Base-by-base conservation (phyloP, 257 asterid species). In the Primulina eburnea region DNA sequence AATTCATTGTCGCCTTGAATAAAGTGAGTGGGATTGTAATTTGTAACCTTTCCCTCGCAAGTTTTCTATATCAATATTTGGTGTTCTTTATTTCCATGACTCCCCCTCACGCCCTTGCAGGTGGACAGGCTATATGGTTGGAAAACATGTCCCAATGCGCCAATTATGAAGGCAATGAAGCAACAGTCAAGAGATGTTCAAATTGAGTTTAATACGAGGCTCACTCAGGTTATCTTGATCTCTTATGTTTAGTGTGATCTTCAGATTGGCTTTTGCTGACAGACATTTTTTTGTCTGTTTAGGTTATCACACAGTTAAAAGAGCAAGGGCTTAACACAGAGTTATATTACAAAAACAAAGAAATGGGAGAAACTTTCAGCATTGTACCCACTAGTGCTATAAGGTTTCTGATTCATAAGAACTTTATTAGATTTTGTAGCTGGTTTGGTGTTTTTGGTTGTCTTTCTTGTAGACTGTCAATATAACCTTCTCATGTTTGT, bases 371-470 rank as follows among this genome's bases (percentile, higher is more conserved):
- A 66, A 88, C 95, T 9, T 83, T 72, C 79, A 89, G 86, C 85
- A 94, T 94, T 43, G 89, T 94, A 64, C 97, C 99, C 61, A 94
- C 99, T 4, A 94, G 99, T 73, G 99, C 99, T 71, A 84, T 91
- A 83, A 94, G 97, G 99, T 94, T 66, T 66, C 72, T 58, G 24
- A 62, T 75, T 67, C 64, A 68, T 18, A 55, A 52, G 64, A 77
- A 32, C 64, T 70, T 60, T n/a, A 29, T 18, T 71, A 38, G 28
- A 69, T n/a, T 61, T 24, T 57, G 5, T 58, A 55, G 63, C 69
- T 75, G 69, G 64, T 56, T 67, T 63, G 6, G 62, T 67, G 34
- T 52, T 58, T 73, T 20, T 56, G 38, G 2, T 7, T 40, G 34
- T 64, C 34, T n/a, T 28, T 50, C 10, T 57, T 30, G 58, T 30